Percentiles rank a stretch among this genome's conserved stretches.
Evolutionary conservation across 306 rosid species (phyloP).

Genomic region (Oxytropis ochrocephala): DNA sequence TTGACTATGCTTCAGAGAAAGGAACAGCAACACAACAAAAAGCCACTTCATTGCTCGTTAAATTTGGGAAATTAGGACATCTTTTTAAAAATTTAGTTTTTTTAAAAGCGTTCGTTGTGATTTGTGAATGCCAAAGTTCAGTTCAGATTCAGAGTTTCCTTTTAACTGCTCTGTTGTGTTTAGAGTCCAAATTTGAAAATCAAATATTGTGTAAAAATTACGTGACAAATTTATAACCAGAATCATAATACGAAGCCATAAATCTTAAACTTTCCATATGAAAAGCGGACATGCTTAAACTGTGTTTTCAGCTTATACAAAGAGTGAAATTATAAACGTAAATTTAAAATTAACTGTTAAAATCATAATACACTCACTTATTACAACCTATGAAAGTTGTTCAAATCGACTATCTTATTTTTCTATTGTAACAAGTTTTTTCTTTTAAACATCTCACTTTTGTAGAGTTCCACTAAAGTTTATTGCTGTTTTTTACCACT

Average conservation of each 20-base stretch:
- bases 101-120: too few species aligned
- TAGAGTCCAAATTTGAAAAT: not conserved
- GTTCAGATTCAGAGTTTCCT: not conserved
- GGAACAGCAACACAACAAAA: conserved; percentile 53
- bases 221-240: not conserved
- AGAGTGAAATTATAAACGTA: not conserved
- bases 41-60: conserved; percentile 17
- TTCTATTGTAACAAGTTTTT: not conserved
- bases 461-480: too few species aligned
- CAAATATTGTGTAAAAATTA: not conserved
- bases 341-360: not conserved
- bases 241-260: not conserved
- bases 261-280: not conserved
- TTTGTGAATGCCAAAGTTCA: not conserved
- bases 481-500: too few species aligned
- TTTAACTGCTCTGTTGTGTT: not conserved
- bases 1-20: conserved; percentile 50
- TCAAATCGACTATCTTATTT: not conserved
- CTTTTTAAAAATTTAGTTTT: not conserved
- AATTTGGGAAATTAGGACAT: not conserved
- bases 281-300: not conserved
- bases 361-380: not conserved
- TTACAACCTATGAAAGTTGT: not conserved
- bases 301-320: not conserved
- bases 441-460: too few species aligned